Base-by-base conservation (phyloP, 2,329 filamentous ascomycete genomes). In the Aspergillaceae sp. region DNA sequence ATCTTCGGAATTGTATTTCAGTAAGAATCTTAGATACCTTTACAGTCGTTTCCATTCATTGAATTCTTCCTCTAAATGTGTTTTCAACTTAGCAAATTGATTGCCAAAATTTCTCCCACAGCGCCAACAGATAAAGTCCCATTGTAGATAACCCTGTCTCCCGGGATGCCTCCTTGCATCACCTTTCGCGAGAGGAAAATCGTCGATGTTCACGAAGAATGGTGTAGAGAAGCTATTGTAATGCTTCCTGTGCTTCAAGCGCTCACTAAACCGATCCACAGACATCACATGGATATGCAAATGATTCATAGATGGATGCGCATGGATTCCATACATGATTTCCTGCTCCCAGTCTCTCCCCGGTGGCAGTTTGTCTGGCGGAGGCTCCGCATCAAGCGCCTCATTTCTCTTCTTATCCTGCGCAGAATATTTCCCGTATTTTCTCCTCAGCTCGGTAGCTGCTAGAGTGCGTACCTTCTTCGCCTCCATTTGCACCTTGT, bases 181-280 rank as follows among this genome's bases (percentile, higher is more conserved):
- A 45, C 83, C 78, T 28, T 71, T 51, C 0, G 75, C 73, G 29
- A 97, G 69, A 4, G 92, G 91, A 42, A 96, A 91, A 49, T 90
- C 86, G 26, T 81, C 81, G 28, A 97, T 59, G 10, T 77, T 74
- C 8, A 97, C 78, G 26, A 98, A 79, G 63, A 97, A 98, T 3
- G 79, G 78, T 44, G 90, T 94, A 30, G 79, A 82, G 68, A 97
- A 97, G 52, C 86, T 92, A 61, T 92, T 87, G 69, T 96, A 97
- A 68, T 97, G 92, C 64, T 89, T 91, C 52, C 82, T 76, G 61
- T 91, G 82, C 68, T 83, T 87, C 66, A 96, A 55, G 40, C 75
- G 76, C 7, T 78, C 75, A 34, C 84, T 88, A 56, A 80, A 75
- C 74, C 87, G 84, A 63, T 98, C 92, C 11, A 80, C 74, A 35